Evolutionary conservation across 108 stramenopile species (phyloP).

Genomic region (Cylindrotheca fusiformis): DNA sequence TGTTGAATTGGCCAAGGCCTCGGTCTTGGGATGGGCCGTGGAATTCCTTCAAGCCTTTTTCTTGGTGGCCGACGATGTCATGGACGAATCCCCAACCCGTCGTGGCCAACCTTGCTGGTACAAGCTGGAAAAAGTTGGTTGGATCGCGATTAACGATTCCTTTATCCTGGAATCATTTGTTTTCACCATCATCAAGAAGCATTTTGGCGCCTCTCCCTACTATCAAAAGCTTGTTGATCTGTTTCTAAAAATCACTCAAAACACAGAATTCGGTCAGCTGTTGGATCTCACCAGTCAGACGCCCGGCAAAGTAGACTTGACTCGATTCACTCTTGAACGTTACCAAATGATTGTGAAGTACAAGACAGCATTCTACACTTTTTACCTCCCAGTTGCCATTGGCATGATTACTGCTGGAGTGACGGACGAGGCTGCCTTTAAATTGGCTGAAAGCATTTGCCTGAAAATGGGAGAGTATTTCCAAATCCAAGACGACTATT

Average conservation of each 20-base stretch:
- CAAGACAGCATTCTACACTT: slow-evolving; percentile 99
- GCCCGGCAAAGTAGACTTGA: slow-evolving; percentile 69
- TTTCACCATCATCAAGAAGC: slow-evolving; percentile 82
- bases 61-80: slow-evolving; percentile 98
- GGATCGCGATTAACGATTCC: slow-evolving; percentile 86
- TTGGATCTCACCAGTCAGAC: slow-evolving; percentile 55
- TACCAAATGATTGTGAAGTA: slow-evolving; percentile 93
- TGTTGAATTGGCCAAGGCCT: slow-evolving; percentile 20
- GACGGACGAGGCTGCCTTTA: slow-evolving; percentile 28
- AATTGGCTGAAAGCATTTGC: slow-evolving; percentile 37
- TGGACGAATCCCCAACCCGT: slow-evolving; percentile 96
- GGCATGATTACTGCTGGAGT: slow-evolving; percentile 59
- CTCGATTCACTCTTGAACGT: slow-evolving; percentile 79
- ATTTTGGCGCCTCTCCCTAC: slow-evolving; percentile 56
- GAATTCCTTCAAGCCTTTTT: slow-evolving; percentile 98
- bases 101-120: slow-evolving; percentile 99
- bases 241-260: slow-evolving; percentile 71
- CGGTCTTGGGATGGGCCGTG: slow-evolving; percentile 94
- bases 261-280: slow-evolving; percentile 97
- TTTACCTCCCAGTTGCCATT: slow-evolving; percentile 93
- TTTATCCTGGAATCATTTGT: slow-evolving; percentile 86
- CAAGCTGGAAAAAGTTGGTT: slow-evolving; percentile 57
- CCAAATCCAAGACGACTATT: slow-evolving; percentile 98
- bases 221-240: slow-evolving; percentile 28
- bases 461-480: slow-evolving; percentile 96